Evolutionary conservation across 140 eudicot species (phyloP), one percentile per base, ranked within the genome.

Genomic region (Oenanthe javanica): DNA sequence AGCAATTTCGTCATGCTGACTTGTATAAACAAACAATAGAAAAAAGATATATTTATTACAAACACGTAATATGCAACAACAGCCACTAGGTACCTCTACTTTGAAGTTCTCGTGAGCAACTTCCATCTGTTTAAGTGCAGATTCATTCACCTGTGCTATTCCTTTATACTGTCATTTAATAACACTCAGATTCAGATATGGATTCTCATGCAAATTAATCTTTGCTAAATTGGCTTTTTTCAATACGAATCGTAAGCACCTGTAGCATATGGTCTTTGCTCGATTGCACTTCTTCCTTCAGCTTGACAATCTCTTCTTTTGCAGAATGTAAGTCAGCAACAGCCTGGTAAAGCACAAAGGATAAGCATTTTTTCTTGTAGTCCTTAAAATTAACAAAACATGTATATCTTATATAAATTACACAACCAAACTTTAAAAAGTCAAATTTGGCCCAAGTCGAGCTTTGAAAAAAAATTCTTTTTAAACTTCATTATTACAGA

Each of bases 121-220:
- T 80, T 95, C 99, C 88, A 95, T 90, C 75, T 95, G 93, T 83
- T 89, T 89, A 27, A 95, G 82, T 2, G 97, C 97, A 48, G 88
- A 88, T 81, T 95, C 99, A 76, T 92, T 95, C 80, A 88, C 97
- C 74, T 90, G 87, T 40, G 99, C 99, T n/a, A 95, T 86, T 82
- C 93, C 85, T 82, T 91, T 95, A 80, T 95, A 95, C 87, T 94
- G 87, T 40, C 21, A 79, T 61, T 5, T 2, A 45, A 25, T 18
- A 79, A 23, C 38, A 45, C 45, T 25, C 31, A 16, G 12, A 79
- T 46, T 12, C 76, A 79, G 59, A 79, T 42, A 63, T 23, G 2
- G 70, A 23, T 63, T 3, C n/a, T 13, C 72, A 46, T 9, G 27
- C 40, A 43, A 18, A 79, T 27, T 9, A 79, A 8, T 63, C 70